Evolutionary conservation across 2,329 filamentous ascomycete genomes (phyloP), one percentile per base, ranked within the genome.

Genomic region (Hypoxylon sp.): DNA sequence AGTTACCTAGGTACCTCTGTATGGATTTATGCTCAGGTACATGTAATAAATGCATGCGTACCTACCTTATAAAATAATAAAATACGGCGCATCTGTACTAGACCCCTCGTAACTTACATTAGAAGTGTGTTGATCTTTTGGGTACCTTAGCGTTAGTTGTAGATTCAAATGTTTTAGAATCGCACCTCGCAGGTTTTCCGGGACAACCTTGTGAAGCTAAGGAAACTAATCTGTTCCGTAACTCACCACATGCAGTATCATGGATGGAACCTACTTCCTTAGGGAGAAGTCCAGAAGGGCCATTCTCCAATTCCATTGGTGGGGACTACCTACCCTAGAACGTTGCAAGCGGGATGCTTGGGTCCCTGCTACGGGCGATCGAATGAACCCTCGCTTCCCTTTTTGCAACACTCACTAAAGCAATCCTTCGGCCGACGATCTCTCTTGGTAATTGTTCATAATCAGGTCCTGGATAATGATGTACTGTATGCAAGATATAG

Each of bases 211-310:
- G n/a, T 43, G 43, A 55, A 54, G 50, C 55, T 64, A 61, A 52
- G 21, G 25, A 57, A 27, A 58, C 60, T 50, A 65, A 62, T 34
- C 48, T 37, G 47, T 34, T 30, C 53, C 43, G 53, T 62, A 61
- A 47, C 46, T 56, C 29, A 23, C 58, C 37, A 45, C n/a, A n/a
- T n/a, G n/a, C n/a, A n/a, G n/a, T n/a, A n/a, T n/a, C n/a, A n/a
- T n/a, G 56, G 19, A 34, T 48, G 47, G 52, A 52, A 65, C 53
- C 58, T 52, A 59, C 53, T 68, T 58, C 55, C 60, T 9, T 64
- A 63, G 50, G 30, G 6, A 64, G 63, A 67, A 62, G 64, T 69
- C 54, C 60, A 60, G 57, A 69, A 67, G 63, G 48, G 53, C 50
- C 37, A 54, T 67, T 57, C 46, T 56, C 29, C n/a, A 23, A 37